These are phyloP conservation scores for Papiliotrema flavescens DNA, from an alignment of 1,284 basidiomycete genomes.

Conservation along the genomic window DNA sequence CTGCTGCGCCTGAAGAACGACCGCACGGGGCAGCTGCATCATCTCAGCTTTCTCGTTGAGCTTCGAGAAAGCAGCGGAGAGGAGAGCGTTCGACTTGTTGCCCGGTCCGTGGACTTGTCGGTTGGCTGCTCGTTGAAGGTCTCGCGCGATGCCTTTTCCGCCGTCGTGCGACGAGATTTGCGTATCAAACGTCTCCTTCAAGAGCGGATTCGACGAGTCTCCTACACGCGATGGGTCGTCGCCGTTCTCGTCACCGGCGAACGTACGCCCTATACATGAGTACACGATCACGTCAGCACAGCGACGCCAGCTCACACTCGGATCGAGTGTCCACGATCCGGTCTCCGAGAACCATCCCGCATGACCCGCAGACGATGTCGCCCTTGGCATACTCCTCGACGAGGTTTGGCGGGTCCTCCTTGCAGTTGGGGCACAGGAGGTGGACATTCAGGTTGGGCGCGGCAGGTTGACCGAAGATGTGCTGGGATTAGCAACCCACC, in stretches of 20 bases:
- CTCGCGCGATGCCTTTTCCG: constrained; percentile 84
- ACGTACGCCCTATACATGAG: constrained; percentile 64
- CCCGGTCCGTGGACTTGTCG: constrained; percentile 66
- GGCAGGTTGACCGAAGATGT: constrained; percentile 55
- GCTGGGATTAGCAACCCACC: not conserved
- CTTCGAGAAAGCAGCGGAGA: constrained; percentile 86
- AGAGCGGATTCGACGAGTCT: constrained; percentile 84
- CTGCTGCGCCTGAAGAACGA: constrained; percentile 71
- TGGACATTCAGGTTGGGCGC: constrained; percentile 70
- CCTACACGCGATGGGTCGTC: constrained; percentile 99
- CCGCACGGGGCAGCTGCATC: constrained; percentile 83
- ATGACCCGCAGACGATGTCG: constrained; percentile 90
- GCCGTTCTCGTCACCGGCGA: constrained; percentile 92
- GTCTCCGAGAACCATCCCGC: constrained; percentile 93
- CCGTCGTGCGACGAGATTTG: constrained; percentile 89
- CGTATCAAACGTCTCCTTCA: constrained; percentile 66
- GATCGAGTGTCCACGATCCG: constrained; percentile 95
- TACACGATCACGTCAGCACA: not conserved
- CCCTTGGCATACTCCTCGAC: constrained; percentile 97
- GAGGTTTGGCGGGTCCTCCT: constrained; percentile 86
- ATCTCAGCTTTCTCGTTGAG: constrained; percentile 94
- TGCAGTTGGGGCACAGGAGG: constrained; percentile 91
- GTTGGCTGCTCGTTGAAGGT: constrained; percentile 77
- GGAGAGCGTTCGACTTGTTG: constrained; percentile 80
- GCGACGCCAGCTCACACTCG: constrained; percentile 64